phyloP scores from a whole-genome alignment of 2,329 filamentous ascomycete genomes.

The Thielaviopsis punctulata region DNA sequence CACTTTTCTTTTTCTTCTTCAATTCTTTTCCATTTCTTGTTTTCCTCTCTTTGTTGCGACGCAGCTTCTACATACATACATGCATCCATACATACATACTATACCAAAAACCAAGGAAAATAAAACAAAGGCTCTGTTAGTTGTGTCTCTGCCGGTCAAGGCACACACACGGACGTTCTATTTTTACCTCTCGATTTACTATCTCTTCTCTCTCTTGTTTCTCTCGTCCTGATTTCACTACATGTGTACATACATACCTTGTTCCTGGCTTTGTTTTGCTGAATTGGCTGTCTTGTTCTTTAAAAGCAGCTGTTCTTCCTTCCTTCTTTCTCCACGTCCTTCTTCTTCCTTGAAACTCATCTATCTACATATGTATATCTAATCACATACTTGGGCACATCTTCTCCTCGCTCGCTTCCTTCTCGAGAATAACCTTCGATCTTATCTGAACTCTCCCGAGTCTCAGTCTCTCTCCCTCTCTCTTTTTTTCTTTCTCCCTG shows the following conservation, averaged over 20 bases:
- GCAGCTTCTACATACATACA: background rate
- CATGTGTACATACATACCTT: background rate
- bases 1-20: background rate
- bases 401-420: background rate
- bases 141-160: background rate
- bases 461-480: background rate
- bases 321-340: no score
- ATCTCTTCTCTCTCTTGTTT: background rate
- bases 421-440: background rate
- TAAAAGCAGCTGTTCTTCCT: no score
- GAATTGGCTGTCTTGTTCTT: background rate
- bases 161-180: constrained; percentile 7
- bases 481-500: background rate
- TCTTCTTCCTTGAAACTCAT: no score
- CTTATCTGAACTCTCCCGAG: background rate
- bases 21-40: background rate
- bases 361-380: no score
- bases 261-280: background rate
- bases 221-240: background rate
- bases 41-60: background rate
- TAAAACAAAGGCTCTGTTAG: background rate
- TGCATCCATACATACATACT: background rate
- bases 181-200: background rate
- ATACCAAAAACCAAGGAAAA: background rate
- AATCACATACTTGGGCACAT: no score